Evolutionary conservation across 2,329 filamentous ascomycete genomes (phyloP).

Genomic region (Cladosporium sp.): DNA sequence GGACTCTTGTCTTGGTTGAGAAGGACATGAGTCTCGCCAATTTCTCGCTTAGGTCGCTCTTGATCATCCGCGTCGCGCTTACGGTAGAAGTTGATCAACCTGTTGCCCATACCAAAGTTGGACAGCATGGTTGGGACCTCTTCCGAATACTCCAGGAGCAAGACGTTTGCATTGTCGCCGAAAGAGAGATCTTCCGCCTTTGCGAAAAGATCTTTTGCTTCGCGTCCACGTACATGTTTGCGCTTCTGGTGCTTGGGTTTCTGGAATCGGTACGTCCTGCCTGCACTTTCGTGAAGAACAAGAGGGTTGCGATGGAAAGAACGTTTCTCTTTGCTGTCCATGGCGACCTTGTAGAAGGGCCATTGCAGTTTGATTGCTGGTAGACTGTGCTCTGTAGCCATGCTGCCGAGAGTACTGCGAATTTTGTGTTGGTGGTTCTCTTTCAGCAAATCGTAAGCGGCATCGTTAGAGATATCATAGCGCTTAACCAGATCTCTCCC

Average conservation of each 20-base stretch:
- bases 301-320: slow-evolving; percentile 81
- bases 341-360: slow-evolving; percentile 90
- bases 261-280: slow-evolving; percentile 67
- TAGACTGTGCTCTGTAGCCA: slow-evolving; percentile 91
- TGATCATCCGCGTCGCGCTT: slow-evolving; percentile 76
- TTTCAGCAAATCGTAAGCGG: slow-evolving; percentile 91
- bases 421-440: slow-evolving; percentile 97
- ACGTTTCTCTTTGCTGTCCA: slow-evolving; percentile 67
- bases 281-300: slow-evolving; percentile 56
- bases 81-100: slow-evolving; percentile 94
- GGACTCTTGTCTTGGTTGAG: slow-evolving; percentile 93
- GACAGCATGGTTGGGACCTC: slow-evolving; percentile 87
- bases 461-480: slow-evolving; percentile 95
- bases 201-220: slow-evolving; percentile 72
- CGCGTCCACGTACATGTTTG: slow-evolving; percentile 76
- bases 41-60: slow-evolving; percentile 69
- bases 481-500: slow-evolving; percentile 71
- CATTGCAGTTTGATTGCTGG: slow-evolving; percentile 87
- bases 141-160: slow-evolving; percentile 93
- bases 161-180: slow-evolving; percentile 81
- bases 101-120: slow-evolving; percentile 95
- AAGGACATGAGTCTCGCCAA: slow-evolving; percentile 84
- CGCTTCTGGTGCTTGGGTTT: slow-evolving; percentile 71
- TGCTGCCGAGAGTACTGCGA: slow-evolving; percentile 82
- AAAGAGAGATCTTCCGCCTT: slow-evolving; percentile 73